Evolutionary conservation across 2,329 filamentous ascomycete species (phyloP), one percentile per base, ranked within the genome.

Genomic region (Aspergillus phoenicis): DNA sequence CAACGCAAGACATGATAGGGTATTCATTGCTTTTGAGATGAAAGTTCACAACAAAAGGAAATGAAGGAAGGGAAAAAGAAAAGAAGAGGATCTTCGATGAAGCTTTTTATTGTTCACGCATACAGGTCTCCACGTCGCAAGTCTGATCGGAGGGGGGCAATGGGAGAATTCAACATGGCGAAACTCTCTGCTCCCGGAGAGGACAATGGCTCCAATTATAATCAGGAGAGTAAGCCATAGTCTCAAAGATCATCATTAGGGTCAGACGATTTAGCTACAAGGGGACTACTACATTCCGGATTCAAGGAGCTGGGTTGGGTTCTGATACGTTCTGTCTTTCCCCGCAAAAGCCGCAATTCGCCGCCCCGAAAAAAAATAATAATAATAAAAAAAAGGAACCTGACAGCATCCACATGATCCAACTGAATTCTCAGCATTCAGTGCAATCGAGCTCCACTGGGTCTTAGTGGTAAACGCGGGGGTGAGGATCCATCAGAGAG

Each of bases 341-440:
- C 67, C 68, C 67, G 65, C 67, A 70, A 70, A 68, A 69, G 66
- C 66, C 67, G 67, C 66, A 68, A 66, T 67, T 66, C 65, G 67
- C 66, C 64, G 63, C 66, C 65, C 63, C 62, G 39, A 65, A 66
- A 64, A 68, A 64, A 63, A 56, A 64, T 68, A 64, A 57, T 20
- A 20, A 20, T 17, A 20, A 20, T 2, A 20, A 20, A 20, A 56
- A 64, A 68, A 64, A 57, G 60, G 59, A 57, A 64, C 62, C 62
- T 67, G 63, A 68, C 67, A 70, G 62, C 57, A 69, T 66, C 64
- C 68, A 70, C 67, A 67, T 70, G 69, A 70, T 68, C 64, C 49
- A 63, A 64, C 62, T 60, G 58, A 56, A 61, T 67, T 64, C 56
- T 61, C 63, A 67, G 63, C 61, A 62, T 61, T 62, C 61, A 59